Base-by-base conservation (phyloP, 495 filamentous ascomycete species). In the Aspergillus steynii region DNA sequence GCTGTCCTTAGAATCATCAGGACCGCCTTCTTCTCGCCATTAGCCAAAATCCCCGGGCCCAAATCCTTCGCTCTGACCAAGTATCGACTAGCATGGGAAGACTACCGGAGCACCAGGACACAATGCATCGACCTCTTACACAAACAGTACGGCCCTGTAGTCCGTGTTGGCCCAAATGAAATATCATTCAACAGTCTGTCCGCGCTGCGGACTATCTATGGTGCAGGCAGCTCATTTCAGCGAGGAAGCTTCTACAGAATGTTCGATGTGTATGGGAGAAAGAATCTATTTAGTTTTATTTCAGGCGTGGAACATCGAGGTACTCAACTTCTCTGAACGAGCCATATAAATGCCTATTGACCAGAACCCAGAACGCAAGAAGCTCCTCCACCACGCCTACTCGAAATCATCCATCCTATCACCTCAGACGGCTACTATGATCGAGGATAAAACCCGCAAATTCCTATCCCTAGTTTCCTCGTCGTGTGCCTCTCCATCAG, bases 141-240 rank as follows among this genome's bases (percentile, higher is more conserved):
- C 57, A 48, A 64, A 20, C 26, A 67, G 46, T 77, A 80, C 61
- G 79, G 78, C 34, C 60, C 70, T 1, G 70, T 68, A 12, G 72
- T 80, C 8, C 73, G 77, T 5, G 61, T 82, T n/a, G 76, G 76
- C 28, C 76, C 79, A 15, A 74, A 71, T 56, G 73, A 76, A 49
- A 63, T 81, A 6, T 69, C 71, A 0, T 77, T 81, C 59, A 68
- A 64, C 48, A 66, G 57, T 32, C 56, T 68, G 2, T 56, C 72
- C 0, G 68, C 72, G 0, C 27, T 73, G 48, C 60, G 67, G 1
- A 48, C 63, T 0, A 81, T 81, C 34, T 81, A 79, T 54, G 78
- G 78, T 2, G 73, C 78, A 2, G 77, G 78, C 1, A 74, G 64
- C 31, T 68, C 65, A 2, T 81, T 78, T 57, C 72, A 74, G 46